Conservation (phyloP, 164 flowering plant genomes). For the Akebia trifoliata region DNA sequence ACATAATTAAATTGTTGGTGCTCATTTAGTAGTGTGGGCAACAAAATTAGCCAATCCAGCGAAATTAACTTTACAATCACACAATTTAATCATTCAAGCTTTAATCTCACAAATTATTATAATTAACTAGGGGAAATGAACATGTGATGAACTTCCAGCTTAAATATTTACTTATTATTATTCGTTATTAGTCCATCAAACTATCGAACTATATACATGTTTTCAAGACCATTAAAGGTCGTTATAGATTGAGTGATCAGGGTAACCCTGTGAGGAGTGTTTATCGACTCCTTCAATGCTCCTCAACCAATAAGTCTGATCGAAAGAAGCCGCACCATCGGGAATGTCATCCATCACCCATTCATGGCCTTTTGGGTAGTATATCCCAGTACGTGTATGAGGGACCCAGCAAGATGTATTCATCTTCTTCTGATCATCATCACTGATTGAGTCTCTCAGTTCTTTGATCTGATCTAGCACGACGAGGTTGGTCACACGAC, state of each 20-base stretch:
- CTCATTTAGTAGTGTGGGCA: no score
- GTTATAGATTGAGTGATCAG: slow-evolving; percentile 2
- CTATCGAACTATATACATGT: no score
- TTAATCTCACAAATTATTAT: no score
- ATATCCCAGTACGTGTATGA: slow-evolving; percentile 63
- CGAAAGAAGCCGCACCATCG: slow-evolving; percentile 35
- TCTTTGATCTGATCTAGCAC: not conserved
- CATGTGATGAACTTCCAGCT: no score
- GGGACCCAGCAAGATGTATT: slow-evolving; percentile 44
- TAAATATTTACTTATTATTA: no score
- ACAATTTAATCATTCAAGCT: no score
- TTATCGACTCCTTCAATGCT: slow-evolving; percentile 49
- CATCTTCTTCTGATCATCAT: not conserved
- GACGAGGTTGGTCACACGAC: not conserved
- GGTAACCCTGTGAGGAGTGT: slow-evolving; percentile 18
- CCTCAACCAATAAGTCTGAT: slow-evolving; percentile 48
- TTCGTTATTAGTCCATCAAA: no score
- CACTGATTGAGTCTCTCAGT: not conserved
- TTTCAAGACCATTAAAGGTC: no score
- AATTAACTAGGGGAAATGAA: no score
- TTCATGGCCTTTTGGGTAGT: slow-evolving; percentile 61
- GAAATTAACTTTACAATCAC: no score
- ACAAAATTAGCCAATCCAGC: no score
- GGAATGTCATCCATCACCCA: slow-evolving; percentile 56
- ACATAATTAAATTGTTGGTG: no score